Conservation (phyloP, 2,329 filamentous ascomycete species). For the Arthrobotrys megalospora region DNA sequence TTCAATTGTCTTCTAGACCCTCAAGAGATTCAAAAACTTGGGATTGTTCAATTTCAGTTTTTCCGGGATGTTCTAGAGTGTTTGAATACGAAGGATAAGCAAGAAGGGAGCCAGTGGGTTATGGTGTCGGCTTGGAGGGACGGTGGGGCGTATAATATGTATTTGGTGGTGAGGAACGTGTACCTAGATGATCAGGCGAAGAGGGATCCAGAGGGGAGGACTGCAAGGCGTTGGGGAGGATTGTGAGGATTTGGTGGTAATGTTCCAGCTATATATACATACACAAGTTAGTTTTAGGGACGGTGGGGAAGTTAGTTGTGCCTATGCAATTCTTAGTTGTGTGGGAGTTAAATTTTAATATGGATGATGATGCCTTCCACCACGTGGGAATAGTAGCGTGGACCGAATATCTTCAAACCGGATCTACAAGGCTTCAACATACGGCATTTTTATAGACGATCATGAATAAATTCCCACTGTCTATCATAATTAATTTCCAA, state of each 20-base stretch:
- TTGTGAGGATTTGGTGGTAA: no score
- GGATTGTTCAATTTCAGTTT: not conserved
- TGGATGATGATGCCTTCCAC: not conserved
- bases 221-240: no score
- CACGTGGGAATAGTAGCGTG: not conserved
- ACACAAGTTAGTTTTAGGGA: no score
- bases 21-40: not conserved
- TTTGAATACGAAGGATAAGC: not conserved
- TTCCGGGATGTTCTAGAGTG: not conserved
- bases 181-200: no score
- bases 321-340: no score
- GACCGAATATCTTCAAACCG: not conserved
- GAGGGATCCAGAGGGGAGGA: no score
- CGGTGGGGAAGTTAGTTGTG: no score
- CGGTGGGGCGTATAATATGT: not conserved
- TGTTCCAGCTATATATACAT: no score
- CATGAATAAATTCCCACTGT: not conserved
- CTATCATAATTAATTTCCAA: not conserved
- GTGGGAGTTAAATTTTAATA: no score
- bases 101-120: not conserved
- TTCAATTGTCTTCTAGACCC: not conserved
- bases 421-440: not conserved
- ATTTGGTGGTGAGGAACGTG: not conserved
- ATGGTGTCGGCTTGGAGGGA: not conserved
- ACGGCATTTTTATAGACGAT: not conserved